Evolutionary conservation across 225 moss, liverwort and hornwort genomes (phyloP).

Genomic region (Polytrichum formosum): DNA sequence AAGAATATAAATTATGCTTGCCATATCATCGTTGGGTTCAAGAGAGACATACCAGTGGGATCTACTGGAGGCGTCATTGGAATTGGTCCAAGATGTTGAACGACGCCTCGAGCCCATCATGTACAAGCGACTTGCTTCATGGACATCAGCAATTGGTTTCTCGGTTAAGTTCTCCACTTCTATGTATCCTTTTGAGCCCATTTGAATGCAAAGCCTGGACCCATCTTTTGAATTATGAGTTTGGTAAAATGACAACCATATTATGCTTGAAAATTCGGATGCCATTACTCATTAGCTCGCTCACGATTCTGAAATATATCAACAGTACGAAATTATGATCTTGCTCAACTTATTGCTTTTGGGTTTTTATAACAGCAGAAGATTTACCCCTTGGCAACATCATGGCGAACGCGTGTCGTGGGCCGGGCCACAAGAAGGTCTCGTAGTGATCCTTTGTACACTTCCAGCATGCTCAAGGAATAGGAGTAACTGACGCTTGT

Average conservation of each 20-base stretch:
- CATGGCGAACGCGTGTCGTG: conserved; percentile 17
- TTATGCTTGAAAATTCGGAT: no score
- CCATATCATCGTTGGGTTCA: no score
- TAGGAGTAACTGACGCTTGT: conserved; percentile 42
- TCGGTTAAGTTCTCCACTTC: conserved; percentile 63
- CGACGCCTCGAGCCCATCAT: conserved; percentile 47
- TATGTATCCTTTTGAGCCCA: conserved; percentile 58
- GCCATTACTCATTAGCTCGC: no score
- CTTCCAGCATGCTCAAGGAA: conserved; percentile 69
- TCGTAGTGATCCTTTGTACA: conserved; percentile 62
- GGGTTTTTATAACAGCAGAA: no score
- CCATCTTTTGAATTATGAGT: background rate
- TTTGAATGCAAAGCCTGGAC: conserved; percentile 51
- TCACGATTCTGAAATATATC: no score
- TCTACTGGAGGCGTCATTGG: conserved; percentile 58
- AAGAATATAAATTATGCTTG: no score
- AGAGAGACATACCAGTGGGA: conserved; percentile 51
- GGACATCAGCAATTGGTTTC: conserved; percentile 42
- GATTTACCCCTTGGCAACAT: conserved; percentile 42
- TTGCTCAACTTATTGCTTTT: no score
- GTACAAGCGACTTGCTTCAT: conserved; percentile 46
- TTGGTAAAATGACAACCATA: background rate
- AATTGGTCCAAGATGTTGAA: conserved; percentile 61
- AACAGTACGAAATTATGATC: no score
- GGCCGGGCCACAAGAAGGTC: conserved; percentile 52